These are phyloP conservation scores for Mortierella sp. DNA, from an alignment of 371 early-diverging fungal genomes.

Conservation along the genomic window DNA sequence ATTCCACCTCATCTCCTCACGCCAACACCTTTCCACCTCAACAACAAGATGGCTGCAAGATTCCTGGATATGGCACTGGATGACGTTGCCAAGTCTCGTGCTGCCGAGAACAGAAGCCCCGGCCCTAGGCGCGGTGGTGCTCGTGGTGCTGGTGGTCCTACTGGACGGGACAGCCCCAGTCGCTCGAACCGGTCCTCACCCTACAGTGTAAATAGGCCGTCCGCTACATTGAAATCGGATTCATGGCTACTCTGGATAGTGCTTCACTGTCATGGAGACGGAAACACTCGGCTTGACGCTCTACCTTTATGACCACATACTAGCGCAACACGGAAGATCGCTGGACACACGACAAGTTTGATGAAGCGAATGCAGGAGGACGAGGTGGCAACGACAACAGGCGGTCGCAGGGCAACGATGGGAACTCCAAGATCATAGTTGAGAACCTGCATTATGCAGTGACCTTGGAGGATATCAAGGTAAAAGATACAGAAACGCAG, in stretches of 20 bases:
- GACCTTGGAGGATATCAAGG: conserved; percentile 74
- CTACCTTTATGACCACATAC: not conserved
- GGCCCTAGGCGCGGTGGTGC: conserved; percentile 34
- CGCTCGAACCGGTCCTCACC: conserved; percentile 44
- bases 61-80: conserved; percentile 54
- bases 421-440: conserved; percentile 55
- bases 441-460: conserved; percentile 74
- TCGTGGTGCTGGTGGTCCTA: conserved; percentile 18
- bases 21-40: not conserved
- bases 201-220: conserved; percentile 21
- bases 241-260: no score
- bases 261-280: no score
- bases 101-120: conserved; percentile 33
- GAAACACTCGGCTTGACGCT: no score
- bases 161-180: conserved; percentile 45
- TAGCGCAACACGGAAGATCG: conserved; percentile 42
- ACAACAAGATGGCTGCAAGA: conserved; percentile 42
- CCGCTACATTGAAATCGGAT: not conserved
- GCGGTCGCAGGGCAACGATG: conserved; percentile 5
- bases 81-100: conserved; percentile 48
- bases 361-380: conserved; percentile 19
- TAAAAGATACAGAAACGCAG: conserved; percentile 29
- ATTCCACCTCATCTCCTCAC: not conserved
- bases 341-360: conserved; percentile 53
- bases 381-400: conserved; percentile 3